Conservation (phyloP, 1,284 basidiomycete genomes). For the Microbotryum violaceum region DNA sequence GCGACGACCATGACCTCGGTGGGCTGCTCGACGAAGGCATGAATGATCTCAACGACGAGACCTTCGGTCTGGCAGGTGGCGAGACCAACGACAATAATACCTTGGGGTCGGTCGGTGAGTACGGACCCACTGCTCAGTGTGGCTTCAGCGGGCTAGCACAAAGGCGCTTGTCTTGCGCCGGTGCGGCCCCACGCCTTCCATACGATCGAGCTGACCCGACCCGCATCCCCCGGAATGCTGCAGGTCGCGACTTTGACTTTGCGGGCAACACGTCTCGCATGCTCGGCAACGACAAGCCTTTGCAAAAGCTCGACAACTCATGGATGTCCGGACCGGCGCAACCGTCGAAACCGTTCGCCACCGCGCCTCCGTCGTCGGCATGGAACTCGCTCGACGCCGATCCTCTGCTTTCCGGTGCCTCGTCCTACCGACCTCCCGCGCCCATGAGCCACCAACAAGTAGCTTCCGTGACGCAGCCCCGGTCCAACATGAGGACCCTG, state of each 20-base stretch:
- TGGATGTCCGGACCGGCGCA: background rate
- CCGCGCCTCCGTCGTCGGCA: slow-evolving; percentile 14
- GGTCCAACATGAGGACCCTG: slow-evolving; percentile 35
- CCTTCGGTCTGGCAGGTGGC: slow-evolving; percentile 61
- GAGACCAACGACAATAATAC: slow-evolving; percentile 68
- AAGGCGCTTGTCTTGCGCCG: too few species aligned
- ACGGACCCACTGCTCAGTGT: background rate
- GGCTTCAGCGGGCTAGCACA: too few species aligned
- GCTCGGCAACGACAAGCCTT: slow-evolving; percentile 35
- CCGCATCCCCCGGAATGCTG: background rate
- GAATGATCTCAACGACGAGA: slow-evolving; percentile 91
- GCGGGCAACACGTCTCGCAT: slow-evolving; percentile 41
- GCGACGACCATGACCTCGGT: slow-evolving; percentile 81
- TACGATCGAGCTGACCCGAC: background rate
- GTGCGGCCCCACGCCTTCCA: background rate
- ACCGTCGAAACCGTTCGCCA: background rate
- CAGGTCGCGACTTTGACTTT: slow-evolving; percentile 93
- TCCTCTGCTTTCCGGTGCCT: slow-evolving; percentile 22
- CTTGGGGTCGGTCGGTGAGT: slow-evolving; percentile 65
- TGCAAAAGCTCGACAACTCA: slow-evolving; percentile 8
- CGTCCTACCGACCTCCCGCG: slow-evolving; percentile 2
- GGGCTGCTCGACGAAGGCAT: slow-evolving; percentile 77
- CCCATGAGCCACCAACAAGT: slow-evolving; percentile 12
- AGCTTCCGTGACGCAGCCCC: slow-evolving; percentile 17
- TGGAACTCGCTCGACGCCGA: slow-evolving; percentile 33